phyloP scores from a whole-genome alignment of 225 moss, liverwort and hornwort species.

The Marchantia polymorpha region DNA sequence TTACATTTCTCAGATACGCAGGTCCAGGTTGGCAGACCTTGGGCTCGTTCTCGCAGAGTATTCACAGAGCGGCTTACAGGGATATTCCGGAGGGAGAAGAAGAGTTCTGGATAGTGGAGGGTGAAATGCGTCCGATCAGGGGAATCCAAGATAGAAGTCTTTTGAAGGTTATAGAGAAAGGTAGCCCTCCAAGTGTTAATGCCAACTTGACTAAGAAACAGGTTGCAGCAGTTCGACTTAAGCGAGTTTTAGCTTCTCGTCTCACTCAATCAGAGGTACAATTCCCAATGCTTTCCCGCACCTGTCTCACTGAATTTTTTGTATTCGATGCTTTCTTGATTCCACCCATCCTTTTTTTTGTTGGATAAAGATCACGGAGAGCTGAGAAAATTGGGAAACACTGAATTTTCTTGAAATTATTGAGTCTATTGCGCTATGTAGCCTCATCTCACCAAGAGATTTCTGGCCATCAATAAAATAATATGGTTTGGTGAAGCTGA shows the following conservation, averaged over 20 bases:
- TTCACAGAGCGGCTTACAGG: neutral
- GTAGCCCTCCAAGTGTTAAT: slow-evolving; percentile 48
- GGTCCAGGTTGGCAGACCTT: slow-evolving; percentile 3
- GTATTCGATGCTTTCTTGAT: too few relatives aligned
- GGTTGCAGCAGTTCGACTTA: slow-evolving; percentile 20
- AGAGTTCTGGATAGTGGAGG: slow-evolving; percentile 91
- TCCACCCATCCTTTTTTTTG: neutral
- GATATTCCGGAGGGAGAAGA: slow-evolving; percentile 33
- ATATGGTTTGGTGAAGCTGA: too few relatives aligned
- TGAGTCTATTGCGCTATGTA: too few relatives aligned
- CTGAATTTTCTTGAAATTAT: too few relatives aligned
- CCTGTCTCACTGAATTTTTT: too few relatives aligned
- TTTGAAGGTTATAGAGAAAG: slow-evolving; percentile 56
- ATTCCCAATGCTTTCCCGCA: neutral
- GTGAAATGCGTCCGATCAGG: slow-evolving; percentile 66
- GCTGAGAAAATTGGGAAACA: neutral
- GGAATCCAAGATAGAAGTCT: slow-evolving; percentile 42
- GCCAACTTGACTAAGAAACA: slow-evolving; percentile 35
- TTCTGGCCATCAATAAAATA: too few relatives aligned
- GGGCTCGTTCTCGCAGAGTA: neutral
- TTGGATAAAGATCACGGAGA: neutral
- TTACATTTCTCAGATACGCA: neutral
- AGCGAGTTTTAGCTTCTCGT: slow-evolving; percentile 32
- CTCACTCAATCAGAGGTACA: slow-evolving; percentile 38
- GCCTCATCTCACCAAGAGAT: too few relatives aligned